phyloP scores from a whole-genome alignment of 2,329 filamentous ascomycete genomes.

The Fusarium sp. region DNA sequence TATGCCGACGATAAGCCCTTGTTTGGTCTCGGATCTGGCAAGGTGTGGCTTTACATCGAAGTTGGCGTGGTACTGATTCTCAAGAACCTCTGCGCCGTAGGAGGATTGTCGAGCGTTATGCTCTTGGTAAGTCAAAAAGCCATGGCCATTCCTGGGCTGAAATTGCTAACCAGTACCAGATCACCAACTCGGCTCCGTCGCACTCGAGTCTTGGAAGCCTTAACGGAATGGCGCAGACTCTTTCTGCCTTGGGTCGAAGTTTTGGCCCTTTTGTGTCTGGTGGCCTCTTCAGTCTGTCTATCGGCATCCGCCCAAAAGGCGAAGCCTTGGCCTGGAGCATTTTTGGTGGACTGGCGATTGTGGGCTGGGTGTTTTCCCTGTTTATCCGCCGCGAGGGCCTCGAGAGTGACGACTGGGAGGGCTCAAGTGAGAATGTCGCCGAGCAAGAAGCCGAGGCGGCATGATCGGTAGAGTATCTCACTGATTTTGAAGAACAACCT shows the following conservation, averaged over 20 bases:
- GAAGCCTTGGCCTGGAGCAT: slow-evolving; percentile 87
- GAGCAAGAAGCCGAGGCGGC: slow-evolving; percentile 20
- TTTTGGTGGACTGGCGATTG: slow-evolving; percentile 83
- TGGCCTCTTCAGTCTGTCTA: slow-evolving; percentile 83
- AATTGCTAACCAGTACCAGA: slow-evolving; percentile 59
- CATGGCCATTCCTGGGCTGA: neutral
- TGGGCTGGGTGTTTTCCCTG: slow-evolving; percentile 83
- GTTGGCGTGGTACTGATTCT: slow-evolving; percentile 83
- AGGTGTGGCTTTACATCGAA: slow-evolving; percentile 80
- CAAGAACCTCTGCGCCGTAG: slow-evolving; percentile 91
- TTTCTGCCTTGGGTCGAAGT: slow-evolving; percentile 89
- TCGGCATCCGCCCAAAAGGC: slow-evolving; percentile 78
- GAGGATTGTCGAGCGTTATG: slow-evolving; percentile 88
- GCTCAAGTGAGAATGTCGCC: slow-evolving; percentile 43
- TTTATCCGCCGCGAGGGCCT: slow-evolving; percentile 74
- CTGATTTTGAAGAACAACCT: neutral
- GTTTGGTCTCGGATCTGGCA: slow-evolving; percentile 70
- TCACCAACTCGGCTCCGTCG: slow-evolving; percentile 92
- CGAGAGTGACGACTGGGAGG: slow-evolving; percentile 67
- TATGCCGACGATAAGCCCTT: slow-evolving; percentile 71
- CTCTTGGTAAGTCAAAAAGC: slow-evolving; percentile 70
- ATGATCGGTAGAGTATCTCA: neutral
- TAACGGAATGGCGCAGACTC: slow-evolving; percentile 92
- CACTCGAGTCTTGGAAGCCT: slow-evolving; percentile 87
- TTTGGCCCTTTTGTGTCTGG: slow-evolving; percentile 90